Evolutionary conservation across 2,329 filamentous ascomycete genomes (phyloP), one percentile per base, ranked within the genome.

Genomic region (Arthrocladium fulminans): DNA sequence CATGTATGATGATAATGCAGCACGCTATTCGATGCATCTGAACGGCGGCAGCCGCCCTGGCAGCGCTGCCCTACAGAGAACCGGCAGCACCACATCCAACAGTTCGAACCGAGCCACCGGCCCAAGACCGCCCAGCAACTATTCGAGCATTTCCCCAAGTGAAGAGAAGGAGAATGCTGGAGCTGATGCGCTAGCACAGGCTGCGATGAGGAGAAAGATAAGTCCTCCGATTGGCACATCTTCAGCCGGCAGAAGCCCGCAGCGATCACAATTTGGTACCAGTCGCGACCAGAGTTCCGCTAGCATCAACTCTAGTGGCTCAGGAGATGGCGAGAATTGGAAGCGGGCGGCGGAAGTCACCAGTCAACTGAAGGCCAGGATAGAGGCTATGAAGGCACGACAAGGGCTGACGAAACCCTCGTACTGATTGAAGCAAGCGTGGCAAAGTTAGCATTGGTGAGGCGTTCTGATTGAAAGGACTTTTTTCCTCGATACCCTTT

Each of bases 341-440:
- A 94, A 89, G 71, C 77, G 92, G 58, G 92, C 92, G 15, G 92
- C 92, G 2, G 92, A 98, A 71, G 92, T 98, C 50, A 98, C 92
- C 47, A 96, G 89, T 67, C 92, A 96, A 65, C 68, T 98, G 61
- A 98, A 97, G 73, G 88, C 90, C 45, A 81, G 92, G 64, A 98
- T 98, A 66, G 92, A 97, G 73, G 86, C 92, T 74, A 98, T 98
- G 92, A 98, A 97, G 76, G 69, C 66, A 57, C 62, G 65, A 56
- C 68, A 71, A 67, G 68, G 68, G 44, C 61, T 70, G 40, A 63
- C 63, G 58, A 64, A 66, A 58, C 62, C 61, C 45, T 38, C 35
- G 9, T 42, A 48, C 19, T 48, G 38, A 48, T 46, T 10, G 25
- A 44, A 44, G 42, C 22, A 23, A 15, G 4, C 17, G n/a, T 24